phyloP scores from a whole-genome alignment of 2,329 filamentous ascomycete species.

The Chrysosporium queenslandicum region DNA sequence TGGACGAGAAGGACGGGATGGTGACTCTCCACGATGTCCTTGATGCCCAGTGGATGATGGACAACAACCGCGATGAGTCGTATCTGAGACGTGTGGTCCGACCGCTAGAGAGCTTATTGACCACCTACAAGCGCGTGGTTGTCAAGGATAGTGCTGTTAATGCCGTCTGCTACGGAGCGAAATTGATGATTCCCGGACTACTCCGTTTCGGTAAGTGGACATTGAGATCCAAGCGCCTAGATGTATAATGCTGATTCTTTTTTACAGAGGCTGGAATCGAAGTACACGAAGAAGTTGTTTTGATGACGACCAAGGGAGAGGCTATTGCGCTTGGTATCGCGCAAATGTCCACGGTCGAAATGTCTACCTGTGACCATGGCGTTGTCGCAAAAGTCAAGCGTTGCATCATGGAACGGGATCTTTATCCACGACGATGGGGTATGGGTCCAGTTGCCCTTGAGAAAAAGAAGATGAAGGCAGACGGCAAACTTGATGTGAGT shows the following conservation, averaged over 20 bases:
- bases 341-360: slow-evolving; percentile 95
- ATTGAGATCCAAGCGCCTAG: neutral
- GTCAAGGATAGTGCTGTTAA: slow-evolving; percentile 97
- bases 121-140: slow-evolving; percentile 89
- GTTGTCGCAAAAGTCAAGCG: slow-evolving; percentile 98
- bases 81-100: slow-evolving; percentile 85
- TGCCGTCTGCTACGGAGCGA: slow-evolving; percentile 95
- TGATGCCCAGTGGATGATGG: slow-evolving; percentile 90
- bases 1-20: slow-evolving; percentile 81
- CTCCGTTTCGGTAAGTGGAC: slow-evolving; percentile 68
- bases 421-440: slow-evolving; percentile 95
- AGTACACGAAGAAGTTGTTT: slow-evolving; percentile 87
- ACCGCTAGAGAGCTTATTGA: slow-evolving; percentile 84
- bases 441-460: slow-evolving; percentile 84
- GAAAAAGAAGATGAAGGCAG: slow-evolving; percentile 99
- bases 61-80: slow-evolving; percentile 90
- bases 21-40: slow-evolving; percentile 92
- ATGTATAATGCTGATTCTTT: slow-evolving; percentile 14
- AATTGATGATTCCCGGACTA: slow-evolving; percentile 96
- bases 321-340: slow-evolving; percentile 93
- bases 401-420: slow-evolving; percentile 98
- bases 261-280: slow-evolving; percentile 72
- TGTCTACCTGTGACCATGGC: slow-evolving; percentile 93
- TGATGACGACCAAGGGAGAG: slow-evolving; percentile 99
- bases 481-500: slow-evolving; percentile 79